Evolutionary conservation across 2,329 filamentous ascomycete genomes (phyloP), one percentile per base, ranked within the genome.

Genomic region (Botrytis hyacinthi): DNA sequence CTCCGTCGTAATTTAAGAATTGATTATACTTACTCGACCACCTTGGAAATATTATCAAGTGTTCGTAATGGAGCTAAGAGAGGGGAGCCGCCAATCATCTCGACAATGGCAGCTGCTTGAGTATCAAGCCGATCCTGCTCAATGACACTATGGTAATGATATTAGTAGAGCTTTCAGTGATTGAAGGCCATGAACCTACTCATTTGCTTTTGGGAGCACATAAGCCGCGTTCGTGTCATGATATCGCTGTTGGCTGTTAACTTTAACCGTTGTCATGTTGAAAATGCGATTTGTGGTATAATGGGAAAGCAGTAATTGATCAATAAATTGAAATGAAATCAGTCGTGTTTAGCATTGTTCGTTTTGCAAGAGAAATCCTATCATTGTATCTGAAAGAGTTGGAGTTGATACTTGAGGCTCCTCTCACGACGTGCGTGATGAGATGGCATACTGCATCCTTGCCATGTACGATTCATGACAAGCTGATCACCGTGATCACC

Each of bases 51-150:
- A 5, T 54, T 44, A 26, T 46, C 42, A 8, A 67, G 32, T 40
- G 54, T 59, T 16, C 40, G 46, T 9, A 72, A 18, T 44, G 61
- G 61, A 26, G 70, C 61, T 12, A 72, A 59, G 40, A 72, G 22
- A 37, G 70, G 70, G 37, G 32, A 60, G n/a, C 61, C 70, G 6
- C 70, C 70, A 35, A 67, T 66, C 70, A 72, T 72, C 37, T 72
- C 70, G 20, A 72, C 70, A 72, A 72, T 67, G 18, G 70, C 70
- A 35, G 70, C 48, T 35, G 61, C 70, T 10, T 72, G 61, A 37
- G 70, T 32, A 72, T 72, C 70, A 48, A 72, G 61, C 20, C 70
- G 60, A 40, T 72, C 70, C 12, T 60, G 70, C 32, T 72, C 70
- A 67, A 67, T 46, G 32, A 37, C 26, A n/a, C 70, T 72, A 26